Base-by-base conservation (phyloP, 768 basidiomycete genomes). In the Agrocybe pediades region DNA sequence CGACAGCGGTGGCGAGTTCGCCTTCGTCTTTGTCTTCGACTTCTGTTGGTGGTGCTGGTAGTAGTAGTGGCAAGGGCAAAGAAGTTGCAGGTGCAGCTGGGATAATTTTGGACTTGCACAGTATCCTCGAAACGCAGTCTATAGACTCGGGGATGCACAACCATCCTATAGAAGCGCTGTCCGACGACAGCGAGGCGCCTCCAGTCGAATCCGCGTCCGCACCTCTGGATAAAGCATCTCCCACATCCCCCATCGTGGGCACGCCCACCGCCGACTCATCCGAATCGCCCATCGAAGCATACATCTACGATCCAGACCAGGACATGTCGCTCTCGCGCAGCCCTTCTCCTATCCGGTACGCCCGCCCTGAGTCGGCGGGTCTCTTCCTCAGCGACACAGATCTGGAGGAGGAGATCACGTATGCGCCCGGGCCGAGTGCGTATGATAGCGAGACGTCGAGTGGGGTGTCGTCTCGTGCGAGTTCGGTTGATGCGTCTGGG, bases 291-390 rank as follows among this genome's bases (percentile, higher is more conserved):
- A 26, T 65, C 19, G 65, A 66, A 26, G 65, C 61, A 11, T 66
- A 61, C 41, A 46, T 65, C 2, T 67, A 68, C 42, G 62, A 63
- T 40, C 47, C 57, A 46, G 64, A 69, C 51, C 21, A 44, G 9
- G 57, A 62, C 17, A 43, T n/a, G n/a, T n/a, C 59, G 2, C 29
- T 67, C 16, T 63, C 68, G 4, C 62, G 70, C 6, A 63, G 62
- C 24, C 71, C 70, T 0, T 72, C 71, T 2, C 72, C 72, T 13
- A 73, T 73, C 21, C 58, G 61, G 5, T 73, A 73, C 39, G 72
- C 72, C n/a, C 64, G 67, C 3, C 68, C 68, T 8, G 59, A 61
- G 40, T 66, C 70, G 16, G 62, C 62, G 13, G 65, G 66, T n/a
- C 60, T 59, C 43, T 51, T 70, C n/a, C n/a, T n/a, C n/a, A n/a